Evolutionary conservation across 352 stramenopile species (phyloP), one percentile per base, ranked within the genome.

Genomic region (Phytophthora agathidicida): DNA sequence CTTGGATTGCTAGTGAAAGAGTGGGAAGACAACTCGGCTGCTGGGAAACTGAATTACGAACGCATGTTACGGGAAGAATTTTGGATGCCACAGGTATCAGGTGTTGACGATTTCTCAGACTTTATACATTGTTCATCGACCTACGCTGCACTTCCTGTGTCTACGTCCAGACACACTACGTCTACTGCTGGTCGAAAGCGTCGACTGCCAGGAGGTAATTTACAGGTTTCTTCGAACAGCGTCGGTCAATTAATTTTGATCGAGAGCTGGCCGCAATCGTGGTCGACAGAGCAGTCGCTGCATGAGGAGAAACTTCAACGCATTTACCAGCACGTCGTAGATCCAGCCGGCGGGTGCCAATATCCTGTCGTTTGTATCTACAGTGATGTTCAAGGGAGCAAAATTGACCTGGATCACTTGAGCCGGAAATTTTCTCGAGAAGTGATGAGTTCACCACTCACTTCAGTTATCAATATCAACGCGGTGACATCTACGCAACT

Each of bases 311-410:
- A 83, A 16, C 63, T 93, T 16, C 70, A 83, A 22, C 56, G 58
- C 14, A 66, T 87, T 13, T 89, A 87, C 52, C 71, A 73, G 23
- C 61, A 68, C 22, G 60, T 93, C 10, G 53, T 91, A 4, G 76
- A 84, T 20, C 65, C 80, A 6, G 41, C 45, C 4, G 45, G 62
- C 16, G 65, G 61, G 9, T 66, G 63, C 4, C 73, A 54, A 19
- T 88, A 80, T 47, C 83, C 86, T 14, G 75, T 92, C 8, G 55
- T 96, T 11, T 92, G 83, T 28, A 82, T 96, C 38, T 94, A 89
- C 63, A 96, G 86, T 47, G 85, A 94, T 41, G 80, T 88, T 8
- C 75, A 77, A 57, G 86, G 91, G 16, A 81, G 64, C 43, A 93
- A 92, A 36, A 68, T 92, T n/a, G 84, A 91, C 22, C 5, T 73